Evolutionary conservation across 2,329 filamentous ascomycete genomes (phyloP), one percentile per base, ranked within the genome.

Genomic region (Dothidotthia symphoricarpi): DNA sequence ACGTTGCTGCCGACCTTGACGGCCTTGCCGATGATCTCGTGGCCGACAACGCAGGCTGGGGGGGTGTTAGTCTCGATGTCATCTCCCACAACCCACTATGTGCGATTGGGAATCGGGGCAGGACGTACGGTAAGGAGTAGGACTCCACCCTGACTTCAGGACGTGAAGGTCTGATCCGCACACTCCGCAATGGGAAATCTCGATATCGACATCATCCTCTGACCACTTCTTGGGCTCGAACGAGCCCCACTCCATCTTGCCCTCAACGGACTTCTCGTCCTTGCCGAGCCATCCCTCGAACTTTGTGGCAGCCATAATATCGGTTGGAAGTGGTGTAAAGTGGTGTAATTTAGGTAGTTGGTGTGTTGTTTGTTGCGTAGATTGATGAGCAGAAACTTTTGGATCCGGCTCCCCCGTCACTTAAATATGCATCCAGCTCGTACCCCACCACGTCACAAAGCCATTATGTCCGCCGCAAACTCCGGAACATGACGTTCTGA

Each of bases 141-240:
- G 48, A 12, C 19, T 41, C 70, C 70, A 73, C 19, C 70, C 70
- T 16, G 50, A 56, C 27, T 51, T 54, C 6, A 67, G 51, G 15
- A 50, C 62, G 56, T 67, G 63, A 16, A 66, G 17, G 17, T 67
- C 63, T 25, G 53, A 58, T 9, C 59, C 63, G 43, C 64, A 67
- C 41, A 67, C 54, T 36, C 64, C 63, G 47, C 63, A 65, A 41
- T 53, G 82, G 47, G 58, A 53, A 31, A 67, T 61, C 24, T 61
- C 41, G 39, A 67, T 64, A 35, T 63, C 59, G 44, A 61, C 52
- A 29, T 95, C 88, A 67, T 86, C 80, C 64, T 90, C 86, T 47
- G 82, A 86, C 45, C 54, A 61, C 5, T 62, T 61, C 58, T 72
- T 71, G 19, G 67, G 67, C 43, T 64, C 59, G 49, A 67, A 73